phyloP scores from a whole-genome alignment of 345 rosid species.

The Limnanthes douglasii region DNA sequence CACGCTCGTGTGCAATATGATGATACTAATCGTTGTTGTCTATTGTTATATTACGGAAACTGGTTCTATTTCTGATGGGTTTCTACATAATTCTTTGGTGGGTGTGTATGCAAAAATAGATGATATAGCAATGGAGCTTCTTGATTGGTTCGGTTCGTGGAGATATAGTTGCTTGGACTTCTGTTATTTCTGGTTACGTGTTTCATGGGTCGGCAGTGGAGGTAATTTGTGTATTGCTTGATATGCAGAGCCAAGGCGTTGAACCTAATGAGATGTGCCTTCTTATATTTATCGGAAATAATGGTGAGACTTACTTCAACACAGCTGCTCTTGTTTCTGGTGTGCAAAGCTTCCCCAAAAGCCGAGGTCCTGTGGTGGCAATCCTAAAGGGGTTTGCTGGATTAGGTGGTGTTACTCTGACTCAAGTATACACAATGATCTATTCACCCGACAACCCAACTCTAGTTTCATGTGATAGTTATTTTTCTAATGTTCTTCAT shows the following conservation, averaged over 20 bases:
- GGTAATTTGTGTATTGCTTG: constrained; percentile 19
- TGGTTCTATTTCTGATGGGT: constrained; percentile 18
- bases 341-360: constrained; percentile 92
- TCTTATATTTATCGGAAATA: constrained; percentile 82
- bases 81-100: constrained; percentile 25
- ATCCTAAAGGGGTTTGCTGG: constrained; percentile 99
- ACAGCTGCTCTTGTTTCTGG: constrained; percentile 87
- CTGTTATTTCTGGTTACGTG: constrained; percentile 23
- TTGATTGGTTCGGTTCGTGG: constrained; percentile 9
- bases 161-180: constrained; percentile 42
- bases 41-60: constrained; percentile 21
- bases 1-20: constrained; percentile 15
- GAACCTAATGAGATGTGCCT: constrained; percentile 69
- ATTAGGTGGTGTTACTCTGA: constrained; percentile 79
- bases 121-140: constrained; percentile 15
- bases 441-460: constrained; percentile 67
- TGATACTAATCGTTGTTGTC: constrained; percentile 11
- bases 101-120: constrained; percentile 28
- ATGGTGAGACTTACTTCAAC: constrained; percentile 96
- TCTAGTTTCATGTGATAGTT: constrained; percentile 84
- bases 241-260: constrained; percentile 28
- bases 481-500: constrained; percentile 65
- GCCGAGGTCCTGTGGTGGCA: constrained; percentile 96
- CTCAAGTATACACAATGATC: constrained; percentile 68
- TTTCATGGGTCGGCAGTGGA: constrained; percentile 14